These are phyloP conservation scores for Sphagnurus paluster DNA, from an alignment of 1,284 basidiomycete genomes.

Conservation along the genomic window DNA sequence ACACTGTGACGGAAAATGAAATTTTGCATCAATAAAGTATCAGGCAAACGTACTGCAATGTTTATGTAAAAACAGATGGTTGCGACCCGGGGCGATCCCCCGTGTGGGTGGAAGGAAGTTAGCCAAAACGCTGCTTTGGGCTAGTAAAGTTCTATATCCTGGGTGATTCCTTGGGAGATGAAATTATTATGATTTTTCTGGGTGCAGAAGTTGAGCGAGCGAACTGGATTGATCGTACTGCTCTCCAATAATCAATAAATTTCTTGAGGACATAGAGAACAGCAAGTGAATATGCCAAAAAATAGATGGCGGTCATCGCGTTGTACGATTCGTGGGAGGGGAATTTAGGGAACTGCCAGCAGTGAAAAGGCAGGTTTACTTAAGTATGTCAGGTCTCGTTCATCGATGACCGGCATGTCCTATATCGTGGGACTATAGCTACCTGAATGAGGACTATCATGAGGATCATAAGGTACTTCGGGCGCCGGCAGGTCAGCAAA, in stretches of 20 bases:
- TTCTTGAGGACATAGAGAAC: constrained; percentile 20
- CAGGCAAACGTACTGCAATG: constrained; percentile 27
- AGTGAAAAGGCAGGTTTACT: no score
- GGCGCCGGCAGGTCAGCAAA: no score
- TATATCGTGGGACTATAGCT: no score
- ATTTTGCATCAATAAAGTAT: not conserved
- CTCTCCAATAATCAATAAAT: constrained; percentile 20
- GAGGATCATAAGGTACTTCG: no score
- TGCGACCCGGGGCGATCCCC: constrained; percentile 28
- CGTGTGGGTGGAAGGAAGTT: constrained; percentile 29
- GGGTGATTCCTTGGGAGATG: constrained; percentile 28
- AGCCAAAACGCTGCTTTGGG: constrained; percentile 21
- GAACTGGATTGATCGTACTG: constrained; percentile 26
- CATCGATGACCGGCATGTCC: no score
- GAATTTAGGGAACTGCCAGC: not conserved
- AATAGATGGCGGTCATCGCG: constrained; percentile 4
- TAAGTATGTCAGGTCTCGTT: no score
- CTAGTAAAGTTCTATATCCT: constrained; percentile 29
- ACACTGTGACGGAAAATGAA: constrained; percentile 22
- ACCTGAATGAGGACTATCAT: no score
- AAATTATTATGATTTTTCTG: not conserved
- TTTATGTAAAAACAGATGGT: constrained; percentile 29
- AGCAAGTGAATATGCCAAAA: constrained; percentile 11
- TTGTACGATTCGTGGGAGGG: not conserved
- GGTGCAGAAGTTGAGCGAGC: constrained; percentile 3